Evolutionary conservation across 768 basidiomycete species (phyloP).

Genomic region (Tulasnella sp.): DNA sequence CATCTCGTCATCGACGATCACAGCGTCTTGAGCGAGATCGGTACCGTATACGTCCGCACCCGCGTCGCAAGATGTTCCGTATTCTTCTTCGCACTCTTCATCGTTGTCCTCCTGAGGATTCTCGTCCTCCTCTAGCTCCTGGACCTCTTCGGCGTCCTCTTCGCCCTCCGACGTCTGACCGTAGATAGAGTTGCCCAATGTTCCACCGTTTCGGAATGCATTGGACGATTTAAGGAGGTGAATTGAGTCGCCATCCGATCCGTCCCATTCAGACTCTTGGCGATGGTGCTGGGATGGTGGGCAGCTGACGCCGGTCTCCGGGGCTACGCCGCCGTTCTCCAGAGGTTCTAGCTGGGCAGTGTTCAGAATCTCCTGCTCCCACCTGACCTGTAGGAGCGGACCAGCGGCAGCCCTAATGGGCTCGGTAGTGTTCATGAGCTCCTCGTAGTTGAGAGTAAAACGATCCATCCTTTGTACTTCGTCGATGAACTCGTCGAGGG

Average conservation of each 20-base stretch:
- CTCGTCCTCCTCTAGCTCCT: not conserved
- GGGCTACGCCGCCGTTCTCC: not conserved
- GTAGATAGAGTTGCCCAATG: not conserved
- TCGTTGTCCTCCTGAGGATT: not conserved
- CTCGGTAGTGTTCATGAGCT: not conserved
- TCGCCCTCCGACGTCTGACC: not conserved
- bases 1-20: not conserved
- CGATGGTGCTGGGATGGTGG: not conserved
- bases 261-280: not conserved
- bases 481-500: constrained; percentile 29
- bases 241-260: not conserved
- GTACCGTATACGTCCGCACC: not conserved
- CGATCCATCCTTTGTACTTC: constrained; percentile 6
- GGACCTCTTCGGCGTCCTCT: not conserved
- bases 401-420: constrained; percentile 23
- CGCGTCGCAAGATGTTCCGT: not conserved
- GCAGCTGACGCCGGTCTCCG: not conserved
- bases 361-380: constrained; percentile 11
- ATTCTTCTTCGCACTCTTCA: not conserved
- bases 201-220: not conserved
- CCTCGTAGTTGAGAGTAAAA: constrained; percentile 28
- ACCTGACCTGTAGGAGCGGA: constrained; percentile 6
- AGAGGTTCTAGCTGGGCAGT: not conserved
- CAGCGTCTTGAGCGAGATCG: not conserved
- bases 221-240: not conserved